Evolutionary conservation across 176 grass and related monocot genomes (phyloP).

Genomic region (Aegilops longissima): DNA sequence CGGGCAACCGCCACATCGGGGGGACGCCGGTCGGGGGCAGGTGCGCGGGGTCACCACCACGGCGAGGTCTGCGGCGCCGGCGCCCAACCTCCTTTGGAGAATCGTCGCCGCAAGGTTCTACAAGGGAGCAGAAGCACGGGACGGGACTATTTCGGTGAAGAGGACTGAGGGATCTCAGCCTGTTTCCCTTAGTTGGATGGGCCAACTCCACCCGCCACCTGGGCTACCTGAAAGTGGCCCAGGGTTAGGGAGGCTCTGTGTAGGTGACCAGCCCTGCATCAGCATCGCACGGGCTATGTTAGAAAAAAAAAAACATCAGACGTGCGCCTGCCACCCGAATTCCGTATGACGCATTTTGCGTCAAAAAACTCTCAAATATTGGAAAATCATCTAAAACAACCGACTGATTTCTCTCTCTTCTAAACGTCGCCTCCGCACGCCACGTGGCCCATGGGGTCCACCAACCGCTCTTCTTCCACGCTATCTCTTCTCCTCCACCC

Average conservation of each 20-base stretch:
- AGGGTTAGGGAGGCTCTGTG: neutral
- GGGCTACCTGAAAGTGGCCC: neutral
- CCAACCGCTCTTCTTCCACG: no score
- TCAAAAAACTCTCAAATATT: no score
- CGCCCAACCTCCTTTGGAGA: neutral
- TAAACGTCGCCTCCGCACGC: no score
- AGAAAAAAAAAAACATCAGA: no score
- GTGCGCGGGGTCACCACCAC: neutral
- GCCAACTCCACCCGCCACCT: neutral
- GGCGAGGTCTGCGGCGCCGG: neutral
- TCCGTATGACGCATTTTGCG: no score
- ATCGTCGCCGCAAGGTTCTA: neutral
- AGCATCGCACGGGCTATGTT: no score
- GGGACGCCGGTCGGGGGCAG: neutral
- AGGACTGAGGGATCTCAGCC: constrained; percentile 1
- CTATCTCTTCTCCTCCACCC: no score
- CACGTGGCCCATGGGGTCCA: no score
- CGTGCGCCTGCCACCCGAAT: no score
- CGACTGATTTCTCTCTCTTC: no score
- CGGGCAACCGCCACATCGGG: constrained; percentile 42
- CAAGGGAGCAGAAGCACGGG: neutral
- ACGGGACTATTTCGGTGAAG: neutral
- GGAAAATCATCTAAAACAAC: no score
- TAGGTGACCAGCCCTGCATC: neutral
- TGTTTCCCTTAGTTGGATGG: neutral